Evolutionary conservation across 192 early-diverging fungal genomes (phyloP), one percentile per base, ranked within the genome.

Genomic region (Linnemannia zychae): DNA sequence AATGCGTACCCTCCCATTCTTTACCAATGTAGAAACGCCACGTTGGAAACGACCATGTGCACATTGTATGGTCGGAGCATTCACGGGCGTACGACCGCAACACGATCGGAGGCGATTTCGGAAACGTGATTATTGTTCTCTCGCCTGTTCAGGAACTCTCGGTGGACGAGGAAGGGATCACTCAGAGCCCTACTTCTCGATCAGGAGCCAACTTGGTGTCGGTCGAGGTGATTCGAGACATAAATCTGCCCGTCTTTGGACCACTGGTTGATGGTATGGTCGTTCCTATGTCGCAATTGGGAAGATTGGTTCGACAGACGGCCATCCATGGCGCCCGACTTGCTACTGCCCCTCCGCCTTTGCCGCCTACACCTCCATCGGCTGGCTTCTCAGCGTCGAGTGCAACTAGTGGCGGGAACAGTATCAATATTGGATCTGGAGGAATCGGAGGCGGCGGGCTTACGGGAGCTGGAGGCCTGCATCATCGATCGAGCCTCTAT

Each of bases 11-110:
- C 34, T 1, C 12, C 28, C 49, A 28, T 72, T 52, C 47, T 18
- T 49, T 63, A 13, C 18, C 20, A 28, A 67, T 22, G 73, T 79
- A 75, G 72, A 99, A 99, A 94, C 94, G 98, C 17, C 98, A 99
- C 77, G 96, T 99, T 86, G 98, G 98, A 37, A 99, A 99, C 82
- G 98, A 99, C 79, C 98, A 99, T 82, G 96, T 99, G 11, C 98
- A 99, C 77, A 97, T 99, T 67, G 91, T 99, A 15, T 99, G 97
- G 97, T 99, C 98, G 82, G 98, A 99, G 82, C 96, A 98, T 72
- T 88, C 91, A 49, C 91, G 96, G 76, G 94, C 96, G 44, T 99
- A 98, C 83, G 89, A 94, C 38, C 91, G 92, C 24, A 92, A 91
- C 46, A 99, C 98, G 0, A 99, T 99, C 67, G 96, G 96, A 6